Evolutionary conservation across 768 basidiomycete species (phyloP), one percentile per base, ranked within the genome.

Genomic region (Suillus hirtellus): DNA sequence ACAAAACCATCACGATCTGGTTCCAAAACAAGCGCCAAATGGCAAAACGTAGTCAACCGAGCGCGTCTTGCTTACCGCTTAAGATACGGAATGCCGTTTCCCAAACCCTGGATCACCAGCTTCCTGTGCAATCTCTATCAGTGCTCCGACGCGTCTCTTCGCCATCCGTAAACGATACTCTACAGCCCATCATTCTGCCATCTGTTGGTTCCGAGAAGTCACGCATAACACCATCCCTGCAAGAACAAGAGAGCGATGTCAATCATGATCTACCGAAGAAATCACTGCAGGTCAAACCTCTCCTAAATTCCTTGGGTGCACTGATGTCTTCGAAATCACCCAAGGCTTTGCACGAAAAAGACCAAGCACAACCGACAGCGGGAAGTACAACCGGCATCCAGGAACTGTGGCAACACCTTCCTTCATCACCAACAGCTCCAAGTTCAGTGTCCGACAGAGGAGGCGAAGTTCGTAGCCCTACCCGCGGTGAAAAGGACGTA

Each of bases 1-100:
- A 80, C 70, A 82, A 81, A 72, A 76, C 80, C 12, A 66, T 82
- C 64, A 82, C 89, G n/a, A 87, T 91, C 46, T 92, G 90, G 90
- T 91, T 91, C 72, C 90, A 92, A 75, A 92, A 92, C 73, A 90
- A 86, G 75, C 86, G 90, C 17, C 89, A 91, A 69, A 87, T 74
- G 42, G 62, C 77, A 55, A 81, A 80, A 63, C 71, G 73, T 31
- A 58, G 60, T 61, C 35, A 19, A 31, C 55, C 46, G 64, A 65
- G 6, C 17, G 11, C 27, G 24, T 4, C 37, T 19, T 58, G 17
- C 24, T 7, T 19, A 31, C 27, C 56, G 4, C 17, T 19, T 27
- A 24, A 12, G 21, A 27, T 31, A 31, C 40, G 11, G 27, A 12
- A 58, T 12, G 40, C 1, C 12, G 24, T 42, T 58, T 58, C 35